Base-by-base conservation (phyloP, 257 asterid species). In the Penstemon newberryi region DNA sequence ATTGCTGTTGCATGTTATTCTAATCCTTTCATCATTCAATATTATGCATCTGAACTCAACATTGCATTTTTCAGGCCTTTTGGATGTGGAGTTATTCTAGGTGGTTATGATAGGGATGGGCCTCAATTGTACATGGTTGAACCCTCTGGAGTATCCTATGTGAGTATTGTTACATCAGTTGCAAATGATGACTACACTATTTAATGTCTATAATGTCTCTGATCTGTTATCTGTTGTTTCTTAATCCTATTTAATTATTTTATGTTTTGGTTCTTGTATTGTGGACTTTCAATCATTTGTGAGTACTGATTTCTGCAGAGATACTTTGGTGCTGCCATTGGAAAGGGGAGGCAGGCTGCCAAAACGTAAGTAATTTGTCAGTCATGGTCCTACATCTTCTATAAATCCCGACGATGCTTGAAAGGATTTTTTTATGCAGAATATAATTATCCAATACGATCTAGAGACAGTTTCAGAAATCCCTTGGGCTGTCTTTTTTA, bases 261-360 rank as follows among this genome's bases (percentile, higher is more conserved):
- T 56, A 9, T 66, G 59, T 1, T 56, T 59, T 38, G 58, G 15
- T 75, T 36, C 41, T 44, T 37, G 44, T 60, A 3, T 72, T 58
- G n/a, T 51, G 56, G 46, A 66, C 43, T 63, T 37, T 66, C 42
- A 38, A 51, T 74, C 51, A 61, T 63, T 52, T 73, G 54, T 5
- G 9, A 7, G 6, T 37, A 44, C 18, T 65, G 40, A n/a, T 67
- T 77, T 47, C 63, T 72, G 63, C 70, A 91, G 98, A 85, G 95
- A 81, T 91, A 91, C 84, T 89, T 89, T 47, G 98, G 98, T 56
- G 95, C 96, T 70, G 89, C 98, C 65, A 91, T 89, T 73, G 98
- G 98, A 54, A 91, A 91, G 84, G 96, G 95, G 54, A 84, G 91
- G 82, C 98, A 91, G 80, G 98, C 98, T 79, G 98, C 98, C 58